Conservation (phyloP, 306 rosid species). For the Cicer cuneatum region DNA sequence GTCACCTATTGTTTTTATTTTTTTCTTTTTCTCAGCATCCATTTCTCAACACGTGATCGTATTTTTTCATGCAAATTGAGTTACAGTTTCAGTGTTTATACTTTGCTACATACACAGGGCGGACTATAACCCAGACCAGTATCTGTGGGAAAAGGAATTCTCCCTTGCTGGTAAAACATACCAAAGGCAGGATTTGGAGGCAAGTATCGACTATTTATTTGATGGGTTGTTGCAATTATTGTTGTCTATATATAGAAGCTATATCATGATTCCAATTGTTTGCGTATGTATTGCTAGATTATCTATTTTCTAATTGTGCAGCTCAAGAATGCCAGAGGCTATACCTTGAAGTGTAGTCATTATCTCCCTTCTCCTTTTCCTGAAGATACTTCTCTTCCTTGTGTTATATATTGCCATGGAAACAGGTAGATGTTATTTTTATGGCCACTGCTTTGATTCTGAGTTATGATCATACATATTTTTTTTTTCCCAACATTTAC, state of each 20-base stretch:
- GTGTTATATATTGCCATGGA: constrained; percentile 98
- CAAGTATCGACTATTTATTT: constrained; percentile 72
- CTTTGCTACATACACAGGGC: constrained; percentile 68
- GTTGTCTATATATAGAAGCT: constrained; percentile 37
- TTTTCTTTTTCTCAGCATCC: constrained; percentile 1
- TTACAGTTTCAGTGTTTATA: constrained; percentile 39
- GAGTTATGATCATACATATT: constrained; percentile 25
- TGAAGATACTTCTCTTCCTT: constrained; percentile 84
- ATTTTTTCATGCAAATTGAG: constrained; percentile 34
- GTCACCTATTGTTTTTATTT: not conserved
- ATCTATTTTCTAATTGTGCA: constrained; percentile 52
- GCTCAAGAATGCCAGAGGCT: constrained; percentile 87
- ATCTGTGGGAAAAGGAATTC: constrained; percentile 94
- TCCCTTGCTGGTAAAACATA: constrained; percentile 87
- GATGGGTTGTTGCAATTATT: constrained; percentile 39
- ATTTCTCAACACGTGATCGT: constrained; percentile 30
- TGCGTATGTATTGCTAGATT: constrained; percentile 42
- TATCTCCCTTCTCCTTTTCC: constrained; percentile 88
- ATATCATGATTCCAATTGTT: constrained; percentile 37
- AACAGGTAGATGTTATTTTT: constrained; percentile 65
- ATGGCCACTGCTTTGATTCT: constrained; percentile 33
- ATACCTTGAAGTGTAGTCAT: constrained; percentile 85
- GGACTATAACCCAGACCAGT: constrained; percentile 93
- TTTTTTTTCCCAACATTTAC: not conserved
- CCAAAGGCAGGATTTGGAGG: constrained; percentile 97